Base-by-base conservation (phyloP, 495 filamentous ascomycete species). In the Pseudomonodictys pantanalensis region DNA sequence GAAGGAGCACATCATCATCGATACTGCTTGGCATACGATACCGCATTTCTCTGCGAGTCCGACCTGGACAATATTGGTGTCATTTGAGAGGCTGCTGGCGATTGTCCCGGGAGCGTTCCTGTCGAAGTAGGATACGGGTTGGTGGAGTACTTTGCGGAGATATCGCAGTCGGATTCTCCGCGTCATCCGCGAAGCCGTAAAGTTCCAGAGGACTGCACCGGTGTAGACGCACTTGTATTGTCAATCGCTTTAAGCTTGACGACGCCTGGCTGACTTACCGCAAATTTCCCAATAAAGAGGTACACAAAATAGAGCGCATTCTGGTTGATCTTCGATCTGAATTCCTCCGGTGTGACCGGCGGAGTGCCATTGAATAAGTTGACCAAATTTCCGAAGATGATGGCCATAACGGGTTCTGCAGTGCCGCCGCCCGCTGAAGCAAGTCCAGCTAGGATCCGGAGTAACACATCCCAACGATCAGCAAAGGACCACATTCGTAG, bases 101-200 rank as follows among this genome's bases (percentile, higher is more conserved):
- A 95, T 89, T 74, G 92, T 88, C 58, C 91, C 91, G 25, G 91
- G 88, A 45, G 90, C 89, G 22, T 91, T 81, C 65, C 87, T 90
- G 66, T 96, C 91, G 72, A 95, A 95, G 70, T 89, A 95, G 53
- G 83, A 90, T 69, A 95, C 88, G 71, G 95, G 93, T 69, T 96
- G 91, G 43, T 84, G 82, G 75, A 95, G 76, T 67, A 91, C 91
- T 42, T 88, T 87, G 58, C 81, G 77, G 3, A 96, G 80, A 71
- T 95, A 95, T 53, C 87, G 81, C 67, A 90, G 83, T 39, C 91
- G 84, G 65, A 96, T 89, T 75, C 90, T 91, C 57, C 82, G n/a
- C 3, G 71, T 70, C 17, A 66, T 71, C 15, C 70, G 58, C 7
- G 69, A 64, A 9, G 66, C 53, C 12, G 68, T 66, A 15, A 69